Percentiles rank a stretch among this genome's conserved stretches.
These are phyloP conservation scores for Ehretia macrophylla DNA, from an alignment of 257 asterid genomes.

Conservation along the genomic window DNA sequence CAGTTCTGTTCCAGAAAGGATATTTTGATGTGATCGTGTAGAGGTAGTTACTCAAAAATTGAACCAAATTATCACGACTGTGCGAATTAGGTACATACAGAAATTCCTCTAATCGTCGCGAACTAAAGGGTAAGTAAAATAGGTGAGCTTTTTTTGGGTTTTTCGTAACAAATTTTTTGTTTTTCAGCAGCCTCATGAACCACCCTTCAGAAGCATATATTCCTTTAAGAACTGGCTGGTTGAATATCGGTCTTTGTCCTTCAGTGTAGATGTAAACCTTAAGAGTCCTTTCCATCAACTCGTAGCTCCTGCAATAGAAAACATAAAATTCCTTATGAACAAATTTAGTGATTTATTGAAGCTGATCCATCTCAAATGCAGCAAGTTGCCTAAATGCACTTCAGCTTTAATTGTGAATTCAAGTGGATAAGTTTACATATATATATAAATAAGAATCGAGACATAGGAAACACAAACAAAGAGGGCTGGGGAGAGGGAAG, in stretches of 20 bases:
- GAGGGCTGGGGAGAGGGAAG: too few species aligned
- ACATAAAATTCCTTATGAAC: too few species aligned
- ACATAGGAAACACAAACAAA: too few species aligned
- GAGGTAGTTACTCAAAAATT: conserved; percentile 28
- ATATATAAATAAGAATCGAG: too few species aligned
- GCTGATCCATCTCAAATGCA: background rate
- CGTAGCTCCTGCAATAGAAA: conserved; percentile 36
- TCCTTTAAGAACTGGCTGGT: conserved; percentile 41
- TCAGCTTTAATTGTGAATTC: background rate
- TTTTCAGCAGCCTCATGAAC: conserved; percentile 51
- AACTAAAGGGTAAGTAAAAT: conserved; percentile 55
- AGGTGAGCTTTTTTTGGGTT: conserved; percentile 46
- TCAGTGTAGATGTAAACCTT: conserved; percentile 33
- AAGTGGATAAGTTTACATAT: too few species aligned
- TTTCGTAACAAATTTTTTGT: conserved; percentile 33
- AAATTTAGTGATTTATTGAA: background rate
- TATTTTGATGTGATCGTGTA: conserved; percentile 25
- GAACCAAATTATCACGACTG: conserved; percentile 31
- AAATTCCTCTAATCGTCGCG: conserved; percentile 38
- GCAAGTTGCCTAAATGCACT: background rate
- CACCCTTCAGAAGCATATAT: conserved; percentile 66
- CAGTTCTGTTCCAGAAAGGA: conserved; percentile 57
- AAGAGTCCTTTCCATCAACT: conserved; percentile 33
- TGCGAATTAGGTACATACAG: conserved; percentile 50
- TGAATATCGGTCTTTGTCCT: conserved; percentile 41